Base-by-base conservation (phyloP, 1,284 basidiomycete genomes). In the Sutorius eximius region DNA sequence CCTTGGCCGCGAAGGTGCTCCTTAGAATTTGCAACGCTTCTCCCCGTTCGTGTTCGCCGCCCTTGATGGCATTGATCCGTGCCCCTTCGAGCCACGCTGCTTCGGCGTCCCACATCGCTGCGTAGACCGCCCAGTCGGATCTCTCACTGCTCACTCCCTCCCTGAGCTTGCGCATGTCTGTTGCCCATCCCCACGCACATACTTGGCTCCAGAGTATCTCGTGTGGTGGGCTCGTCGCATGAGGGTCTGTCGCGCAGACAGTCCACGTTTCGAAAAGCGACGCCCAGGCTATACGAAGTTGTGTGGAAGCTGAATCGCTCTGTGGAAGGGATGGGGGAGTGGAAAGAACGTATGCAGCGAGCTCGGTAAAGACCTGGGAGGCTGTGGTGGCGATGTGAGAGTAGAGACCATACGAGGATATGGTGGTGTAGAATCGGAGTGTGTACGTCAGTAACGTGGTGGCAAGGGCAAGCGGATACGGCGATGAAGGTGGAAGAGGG, bases 161-260 rank as follows among this genome's bases (percentile, higher is more conserved):
- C 32, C 56, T 53, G 20, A 69, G 45, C 29, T 66, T 68, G 11
- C 82, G 61, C 2, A 87, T 70, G 44, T 90, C 85, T 1, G 79
- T 76, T 13, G 73, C 77, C 93, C 93, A 96, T 0, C 80, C 82
- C 81, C 89, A 88, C 2, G 82, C 85, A 15, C 75, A 73, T 6
- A 95, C 77, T 64, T 95, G 93, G 51, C 87, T 92, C 95, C 95
- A 98, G 4, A 91, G 76, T 45, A 98, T 85, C 56, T 93, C 93
- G 70, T 98, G 95, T 16, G 79, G 79, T 0, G 91, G 92, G 8
- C 85, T 88, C 8, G 93, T 95, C 54, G 81, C 78, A 69, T 98
- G 95, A 2, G 95, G 95, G 67, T 98, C 91, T 20, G 84, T 81
- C 0, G 94, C 91, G 61, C 93, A 95, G 1, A 83, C 77, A 8